phyloP scores from a whole-genome alignment of 2,329 filamentous ascomycete genomes.

The Ophiostoma quercus region DNA sequence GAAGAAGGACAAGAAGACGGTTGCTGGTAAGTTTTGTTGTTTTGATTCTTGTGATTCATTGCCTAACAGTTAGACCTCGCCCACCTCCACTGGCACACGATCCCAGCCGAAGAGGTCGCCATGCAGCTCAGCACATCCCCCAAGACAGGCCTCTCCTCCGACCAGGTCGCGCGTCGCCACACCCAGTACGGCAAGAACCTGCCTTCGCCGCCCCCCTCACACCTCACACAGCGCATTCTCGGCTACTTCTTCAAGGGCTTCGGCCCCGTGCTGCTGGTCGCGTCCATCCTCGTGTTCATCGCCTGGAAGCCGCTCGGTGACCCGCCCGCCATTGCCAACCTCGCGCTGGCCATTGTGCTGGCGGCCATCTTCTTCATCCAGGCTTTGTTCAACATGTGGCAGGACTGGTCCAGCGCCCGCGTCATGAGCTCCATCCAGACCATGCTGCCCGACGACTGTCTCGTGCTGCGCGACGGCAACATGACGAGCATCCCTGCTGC shows the following conservation, averaged over 20 bases:
- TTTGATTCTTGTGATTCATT: no score
- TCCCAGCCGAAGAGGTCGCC: slow-evolving; percentile 54
- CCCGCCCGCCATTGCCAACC: slow-evolving; percentile 63
- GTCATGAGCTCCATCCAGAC: slow-evolving; percentile 76
- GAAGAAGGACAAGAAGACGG: slow-evolving; percentile 36
- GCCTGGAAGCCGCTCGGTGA: slow-evolving; percentile 70
- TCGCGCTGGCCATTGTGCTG: slow-evolving; percentile 68
- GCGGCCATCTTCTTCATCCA: slow-evolving; percentile 64
- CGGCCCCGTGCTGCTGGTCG: slow-evolving; percentile 63
- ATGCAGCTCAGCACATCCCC: slow-evolving; percentile 54
- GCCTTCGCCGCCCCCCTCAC: slow-evolving; percentile 60
- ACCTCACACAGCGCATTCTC: slow-evolving; percentile 51
- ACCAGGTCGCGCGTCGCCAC: slow-evolving; percentile 51
- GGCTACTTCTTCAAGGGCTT: slow-evolving; percentile 76
- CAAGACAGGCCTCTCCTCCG: slow-evolving; percentile 53
- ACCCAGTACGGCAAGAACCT: slow-evolving; percentile 62
- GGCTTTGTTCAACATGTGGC: slow-evolving; percentile 64
- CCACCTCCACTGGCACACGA: slow-evolving; percentile 62
- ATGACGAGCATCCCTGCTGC: slow-evolving; percentile 39
- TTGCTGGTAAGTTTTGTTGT: slow-evolving; percentile 13
- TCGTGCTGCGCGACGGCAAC: slow-evolving; percentile 56
- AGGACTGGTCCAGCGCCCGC: slow-evolving; percentile 69
- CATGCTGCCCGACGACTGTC: slow-evolving; percentile 71
- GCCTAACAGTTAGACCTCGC: slow-evolving; percentile 46
- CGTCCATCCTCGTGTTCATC: slow-evolving; percentile 66